Conservation (phyloP, 768 basidiomycete genomes). For the Lactarius sanguifluus region DNA sequence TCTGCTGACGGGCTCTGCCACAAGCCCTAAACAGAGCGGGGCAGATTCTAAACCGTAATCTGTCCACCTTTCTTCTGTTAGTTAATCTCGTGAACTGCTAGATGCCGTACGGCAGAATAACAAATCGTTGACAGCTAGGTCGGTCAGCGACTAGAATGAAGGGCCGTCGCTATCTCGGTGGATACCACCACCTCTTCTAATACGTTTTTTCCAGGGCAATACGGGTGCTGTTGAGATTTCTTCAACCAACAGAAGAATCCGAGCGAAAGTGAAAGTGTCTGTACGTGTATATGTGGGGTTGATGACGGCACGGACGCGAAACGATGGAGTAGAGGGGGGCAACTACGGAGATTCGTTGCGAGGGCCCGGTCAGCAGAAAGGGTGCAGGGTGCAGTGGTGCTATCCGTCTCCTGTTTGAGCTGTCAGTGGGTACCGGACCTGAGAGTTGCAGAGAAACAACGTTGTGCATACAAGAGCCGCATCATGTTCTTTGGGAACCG, state of each 20-base stretch:
- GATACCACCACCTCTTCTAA: conserved; percentile 1
- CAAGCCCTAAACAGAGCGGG: neutral
- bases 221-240: neutral
- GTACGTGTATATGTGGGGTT: neutral
- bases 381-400: neutral
- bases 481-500: neutral
- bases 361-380: neutral
- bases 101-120: conserved; percentile 13
- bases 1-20: neutral
- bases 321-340: conserved; percentile 3
- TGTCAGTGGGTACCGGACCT: conserved; percentile 1
- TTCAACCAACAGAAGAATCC: neutral
- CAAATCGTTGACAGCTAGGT: conserved; percentile 9
- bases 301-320: conserved; percentile 10
- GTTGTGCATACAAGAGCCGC: neutral
- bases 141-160: neutral
- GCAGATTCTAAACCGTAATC: neutral
- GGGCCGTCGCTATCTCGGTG: neutral
- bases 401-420: neutral
- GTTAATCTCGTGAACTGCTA: neutral
- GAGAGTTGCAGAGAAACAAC: neutral
- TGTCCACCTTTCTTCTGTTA: neutral
- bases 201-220: neutral
- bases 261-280: neutral
- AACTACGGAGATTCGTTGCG: conserved; percentile 10